phyloP scores from a whole-genome alignment of 495 filamentous ascomycete genomes.

The Polyplosphaeria fusca region DNA sequence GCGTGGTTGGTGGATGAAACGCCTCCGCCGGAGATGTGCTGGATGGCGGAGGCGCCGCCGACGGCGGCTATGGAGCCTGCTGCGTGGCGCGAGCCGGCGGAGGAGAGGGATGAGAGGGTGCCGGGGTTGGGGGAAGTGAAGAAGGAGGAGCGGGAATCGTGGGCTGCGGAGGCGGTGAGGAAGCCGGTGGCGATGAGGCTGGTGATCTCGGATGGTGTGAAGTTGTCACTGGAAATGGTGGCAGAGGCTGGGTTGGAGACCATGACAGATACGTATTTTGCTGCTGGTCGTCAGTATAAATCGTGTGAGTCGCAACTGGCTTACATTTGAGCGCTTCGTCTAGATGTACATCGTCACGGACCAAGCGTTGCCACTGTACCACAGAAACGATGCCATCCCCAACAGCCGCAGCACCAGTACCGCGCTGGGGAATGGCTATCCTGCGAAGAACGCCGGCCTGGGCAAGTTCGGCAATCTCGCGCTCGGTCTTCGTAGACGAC shows the following conservation, averaged over 20 bases:
- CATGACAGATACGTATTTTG: slow-evolving; percentile 55
- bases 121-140: slow-evolving; percentile 55
- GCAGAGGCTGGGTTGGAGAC: slow-evolving; percentile 52
- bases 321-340: slow-evolving; percentile 47
- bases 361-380: slow-evolving; percentile 59
- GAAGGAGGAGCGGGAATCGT: slow-evolving; percentile 46
- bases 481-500: slow-evolving; percentile 67
- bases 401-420: slow-evolving; percentile 55
- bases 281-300: slow-evolving; percentile 35
- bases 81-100: slow-evolving; percentile 52
- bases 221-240: slow-evolving; percentile 47
- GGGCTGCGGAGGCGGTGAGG: slow-evolving; percentile 55
- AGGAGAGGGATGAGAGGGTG: slow-evolving; percentile 52
- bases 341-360: slow-evolving; percentile 47
- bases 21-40: slow-evolving; percentile 53
- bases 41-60: slow-evolving; percentile 57
- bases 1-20: background rate
- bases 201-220: slow-evolving; percentile 53
- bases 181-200: slow-evolving; percentile 70
- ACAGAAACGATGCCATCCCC: slow-evolving; percentile 69
- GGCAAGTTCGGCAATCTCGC: slow-evolving; percentile 65
- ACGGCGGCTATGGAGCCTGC: slow-evolving; percentile 63
- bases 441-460: slow-evolving; percentile 59
- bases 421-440: slow-evolving; percentile 64
- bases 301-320: slow-evolving; percentile 32